These are phyloP conservation scores for Annulohypoxylon maeteangense DNA, from an alignment of 495 filamentous ascomycete species.

Conservation along the genomic window DNA sequence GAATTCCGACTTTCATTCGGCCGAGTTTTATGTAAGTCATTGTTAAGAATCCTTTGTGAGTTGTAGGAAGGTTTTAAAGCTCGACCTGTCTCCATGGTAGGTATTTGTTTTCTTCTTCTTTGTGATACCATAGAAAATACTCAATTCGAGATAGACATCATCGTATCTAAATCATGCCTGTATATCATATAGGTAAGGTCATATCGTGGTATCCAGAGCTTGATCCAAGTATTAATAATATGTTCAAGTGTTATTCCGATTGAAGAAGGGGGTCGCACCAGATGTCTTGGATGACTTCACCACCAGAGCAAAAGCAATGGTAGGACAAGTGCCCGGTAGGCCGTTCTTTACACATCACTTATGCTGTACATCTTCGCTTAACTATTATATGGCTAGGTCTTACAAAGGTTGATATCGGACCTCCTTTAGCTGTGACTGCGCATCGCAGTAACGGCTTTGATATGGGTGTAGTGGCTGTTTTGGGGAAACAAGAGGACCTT, in stretches of 20 bases:
- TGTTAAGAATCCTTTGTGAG: not conserved
- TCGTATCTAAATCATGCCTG: slow-evolving; percentile 13
- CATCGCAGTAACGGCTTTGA: slow-evolving; percentile 9
- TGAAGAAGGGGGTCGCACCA: not conserved
- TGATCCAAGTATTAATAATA: not conserved
- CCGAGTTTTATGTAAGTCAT: not conserved
- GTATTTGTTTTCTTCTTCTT: not conserved
- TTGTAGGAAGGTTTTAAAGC: not conserved
- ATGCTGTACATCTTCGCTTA: not conserved
- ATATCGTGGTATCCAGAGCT: not conserved
- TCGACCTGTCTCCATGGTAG: not conserved
- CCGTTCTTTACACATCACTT: not conserved
- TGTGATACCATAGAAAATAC: not conserved
- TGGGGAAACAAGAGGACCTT: slow-evolving; percentile 19
- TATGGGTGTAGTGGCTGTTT: slow-evolving; percentile 11
- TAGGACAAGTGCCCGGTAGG: slow-evolving; percentile 16
- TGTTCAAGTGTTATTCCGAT: slow-evolving; percentile 8
- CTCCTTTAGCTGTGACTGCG: slow-evolving; percentile 5
- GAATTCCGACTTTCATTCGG: not conserved
- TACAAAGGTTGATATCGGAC: slow-evolving; percentile 7
- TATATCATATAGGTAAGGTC: slow-evolving; percentile 26
- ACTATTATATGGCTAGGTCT: slow-evolving; percentile 9
- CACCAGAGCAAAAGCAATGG: slow-evolving; percentile 11
- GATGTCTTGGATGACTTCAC: slow-evolving; percentile 18
- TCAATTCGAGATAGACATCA: not conserved